Evolutionary conservation across 805 yeast genomes (phyloP), one percentile per base, ranked within the genome.

Genomic region (Candida nanaspora): DNA sequence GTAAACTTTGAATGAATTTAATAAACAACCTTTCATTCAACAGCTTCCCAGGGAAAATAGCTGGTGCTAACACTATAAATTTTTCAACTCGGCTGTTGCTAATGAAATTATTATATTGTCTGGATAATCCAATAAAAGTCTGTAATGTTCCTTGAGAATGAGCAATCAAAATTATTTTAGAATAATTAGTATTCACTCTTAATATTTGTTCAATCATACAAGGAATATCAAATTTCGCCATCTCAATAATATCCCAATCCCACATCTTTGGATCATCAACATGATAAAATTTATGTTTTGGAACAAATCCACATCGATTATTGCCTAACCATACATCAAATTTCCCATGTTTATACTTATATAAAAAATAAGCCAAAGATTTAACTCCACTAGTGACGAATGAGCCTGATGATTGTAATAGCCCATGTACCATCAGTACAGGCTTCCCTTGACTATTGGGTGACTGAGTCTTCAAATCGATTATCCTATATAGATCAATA

Each of bases 61-160:
- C 98, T 0, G 98, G 98, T 0, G 97, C 85, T 40, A 91, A 62
- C 0, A 91, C 86, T 23, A 86, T 68, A 53, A 86, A 86, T 40
- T 74, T 70, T 41, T 80, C 80, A 16, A 91, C 59, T 46, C 78
- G 80, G 7, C 5, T 8, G 4, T 65, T 61, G 21, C 50, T 44
- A 31, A 52, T 53, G 0, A 40, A 36, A 18, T 51, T 22, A 36
- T 78, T 76, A 33, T 57, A 56, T 30, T 71, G 72, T 39, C 66
- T 63, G 15, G 82, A 72, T 28, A 93, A 64, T 37, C 87, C 76
- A 51, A 84, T 63, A 41, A 87, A 82, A 0, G 83, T 71, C 59
- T 89, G 96, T 0, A 96, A 78, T 2, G 96, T 88, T 1, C 98
- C 98, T 62, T 93, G 98, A 14, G 95, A 86, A 57, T 91, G 98